Conservation (phyloP, 495 filamentous ascomycete species). For the Copromyces sp. region DNA sequence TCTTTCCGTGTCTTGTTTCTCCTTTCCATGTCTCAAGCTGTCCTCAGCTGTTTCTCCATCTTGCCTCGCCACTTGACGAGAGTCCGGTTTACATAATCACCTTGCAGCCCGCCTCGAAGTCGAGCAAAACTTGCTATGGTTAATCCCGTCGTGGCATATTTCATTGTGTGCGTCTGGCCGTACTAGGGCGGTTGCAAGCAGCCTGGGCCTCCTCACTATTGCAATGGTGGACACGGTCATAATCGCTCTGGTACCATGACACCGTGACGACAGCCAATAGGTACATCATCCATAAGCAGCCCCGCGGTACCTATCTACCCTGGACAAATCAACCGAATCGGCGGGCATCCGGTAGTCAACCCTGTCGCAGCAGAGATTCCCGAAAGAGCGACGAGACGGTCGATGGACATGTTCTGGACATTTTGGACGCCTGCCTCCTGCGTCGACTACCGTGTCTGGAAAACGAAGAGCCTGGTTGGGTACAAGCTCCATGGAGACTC, state of each 20-base stretch:
- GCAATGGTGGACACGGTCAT: neutral
- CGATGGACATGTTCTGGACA: neutral
- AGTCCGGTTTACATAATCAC: neutral
- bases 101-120: neutral
- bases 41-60: neutral
- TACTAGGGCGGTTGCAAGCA: neutral
- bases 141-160: neutral
- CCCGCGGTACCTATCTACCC: neutral
- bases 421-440: neutral
- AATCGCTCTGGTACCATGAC: neutral
- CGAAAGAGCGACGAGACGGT: neutral
- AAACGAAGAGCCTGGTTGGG: neutral
- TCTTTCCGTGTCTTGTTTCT: neutral
- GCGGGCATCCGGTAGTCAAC: neutral
- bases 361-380: neutral
- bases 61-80: neutral
- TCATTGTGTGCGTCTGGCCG: neutral
- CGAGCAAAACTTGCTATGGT: neutral
- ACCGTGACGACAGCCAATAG: neutral
- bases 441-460: neutral
- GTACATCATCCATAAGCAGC: neutral
- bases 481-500: neutral
- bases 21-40: neutral
- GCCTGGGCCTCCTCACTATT: neutral
- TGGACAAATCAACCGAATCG: neutral